Evolutionary conservation across 2,329 filamentous ascomycete species (phyloP).

Genomic region (Neopestalotiopsis clavispora): DNA sequence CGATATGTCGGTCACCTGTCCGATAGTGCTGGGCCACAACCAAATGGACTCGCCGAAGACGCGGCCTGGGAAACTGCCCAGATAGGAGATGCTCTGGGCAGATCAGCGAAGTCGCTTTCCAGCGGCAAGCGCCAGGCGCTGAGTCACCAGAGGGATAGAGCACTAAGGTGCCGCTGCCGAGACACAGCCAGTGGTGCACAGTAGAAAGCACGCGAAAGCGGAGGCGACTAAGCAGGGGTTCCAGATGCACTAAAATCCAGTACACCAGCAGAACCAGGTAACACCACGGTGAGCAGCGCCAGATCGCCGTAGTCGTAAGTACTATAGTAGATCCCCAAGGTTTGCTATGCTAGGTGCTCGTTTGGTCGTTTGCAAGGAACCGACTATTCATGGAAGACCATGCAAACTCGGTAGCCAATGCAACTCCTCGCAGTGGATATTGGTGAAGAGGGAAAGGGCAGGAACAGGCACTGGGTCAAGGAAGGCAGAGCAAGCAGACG

Average conservation of each 20-base stretch:
- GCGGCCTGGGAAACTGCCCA: conserved; percentile 30
- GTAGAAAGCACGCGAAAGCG: conserved; percentile 14
- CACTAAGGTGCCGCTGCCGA: neutral
- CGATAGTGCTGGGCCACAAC: conserved; percentile 26
- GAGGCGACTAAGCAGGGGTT: conserved; percentile 5
- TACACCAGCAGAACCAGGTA: neutral
- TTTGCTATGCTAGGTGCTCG: neutral
- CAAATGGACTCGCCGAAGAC: conserved; percentile 37
- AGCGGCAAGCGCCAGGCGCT: conserved; percentile 17
- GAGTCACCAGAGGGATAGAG: conserved; percentile 25
- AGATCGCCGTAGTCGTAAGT: neutral
- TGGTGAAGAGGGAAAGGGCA: conserved; percentile 7
- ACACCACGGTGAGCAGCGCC: neutral
- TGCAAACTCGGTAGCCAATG: neutral
- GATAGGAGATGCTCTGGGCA: conserved; percentile 24
- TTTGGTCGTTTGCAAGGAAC: conserved; percentile 6
- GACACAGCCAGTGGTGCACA: neutral
- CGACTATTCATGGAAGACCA: conserved; percentile 13
- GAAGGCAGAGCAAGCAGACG: neutral
- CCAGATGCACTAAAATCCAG: neutral
- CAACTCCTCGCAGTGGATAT: neutral
- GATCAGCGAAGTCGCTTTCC: conserved; percentile 17
- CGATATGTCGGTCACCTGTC: conserved; percentile 22
- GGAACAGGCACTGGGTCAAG: conserved; percentile 9
- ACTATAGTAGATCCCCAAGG: neutral